Percentiles rank a stretch among this genome's conserved stretches.
These are phyloP conservation scores for Chlorella vulgaris DNA, from an alignment of 139 green algal species.

Conservation along the genomic window DNA sequence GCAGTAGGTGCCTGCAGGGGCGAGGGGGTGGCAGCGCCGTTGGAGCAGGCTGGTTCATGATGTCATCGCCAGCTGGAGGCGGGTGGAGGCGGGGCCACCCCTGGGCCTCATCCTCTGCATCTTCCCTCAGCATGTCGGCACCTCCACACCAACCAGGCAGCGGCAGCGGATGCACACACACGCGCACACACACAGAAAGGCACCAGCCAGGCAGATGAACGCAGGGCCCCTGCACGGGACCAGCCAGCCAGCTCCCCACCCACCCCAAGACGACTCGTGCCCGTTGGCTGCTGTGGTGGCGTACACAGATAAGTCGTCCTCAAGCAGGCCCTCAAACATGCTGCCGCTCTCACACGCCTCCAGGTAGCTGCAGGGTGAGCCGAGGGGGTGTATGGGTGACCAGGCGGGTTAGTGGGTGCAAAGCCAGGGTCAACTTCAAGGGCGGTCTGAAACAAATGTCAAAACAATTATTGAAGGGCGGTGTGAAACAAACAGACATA, in stretches of 20 bases:
- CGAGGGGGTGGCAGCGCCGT: neutral
- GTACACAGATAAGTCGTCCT: conserved; percentile 63
- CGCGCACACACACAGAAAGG: no score
- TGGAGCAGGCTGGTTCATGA: neutral
- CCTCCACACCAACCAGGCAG: no score
- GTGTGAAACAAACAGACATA: neutral
- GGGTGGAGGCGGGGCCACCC: no score
- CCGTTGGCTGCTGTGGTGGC: conserved; percentile 90
- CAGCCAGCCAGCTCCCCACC: neutral
- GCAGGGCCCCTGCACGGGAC: neutral
- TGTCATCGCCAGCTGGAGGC: no score
- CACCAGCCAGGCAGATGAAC: neutral
- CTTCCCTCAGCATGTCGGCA: no score
- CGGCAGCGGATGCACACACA: no score
- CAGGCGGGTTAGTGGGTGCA: neutral
- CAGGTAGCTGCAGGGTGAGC: conserved; percentile 63
- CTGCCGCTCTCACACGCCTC: conserved; percentile 93
- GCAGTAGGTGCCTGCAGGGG: conserved; percentile 26
- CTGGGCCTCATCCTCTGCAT: no score
- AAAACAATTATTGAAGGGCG: no score
- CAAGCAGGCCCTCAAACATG: conserved; percentile 91
- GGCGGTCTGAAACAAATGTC: no score
- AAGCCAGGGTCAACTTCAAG: no score
- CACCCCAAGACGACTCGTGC: conserved; percentile 89
- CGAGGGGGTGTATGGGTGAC: neutral